Conservation (phyloP, 306 rosid species). For the Rosa rugosa region DNA sequence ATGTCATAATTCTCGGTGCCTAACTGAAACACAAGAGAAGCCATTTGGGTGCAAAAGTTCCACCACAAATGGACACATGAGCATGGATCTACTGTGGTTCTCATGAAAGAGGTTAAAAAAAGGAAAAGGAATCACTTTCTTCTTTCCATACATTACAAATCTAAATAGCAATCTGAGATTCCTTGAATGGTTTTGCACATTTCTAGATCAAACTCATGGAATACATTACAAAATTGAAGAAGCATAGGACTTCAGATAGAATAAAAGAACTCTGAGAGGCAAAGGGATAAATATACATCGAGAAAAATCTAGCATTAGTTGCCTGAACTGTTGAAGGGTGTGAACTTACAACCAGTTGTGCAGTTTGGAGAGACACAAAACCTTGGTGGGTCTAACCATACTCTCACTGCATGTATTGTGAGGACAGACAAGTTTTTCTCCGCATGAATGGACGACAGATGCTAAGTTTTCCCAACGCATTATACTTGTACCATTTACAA, state of each 20-base stretch:
- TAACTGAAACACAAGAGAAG: not conserved
- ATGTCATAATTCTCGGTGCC: not conserved
- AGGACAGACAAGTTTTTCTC: not conserved
- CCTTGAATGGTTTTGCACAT: not conserved
- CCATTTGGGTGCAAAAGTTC: not conserved
- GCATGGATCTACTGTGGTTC: not conserved
- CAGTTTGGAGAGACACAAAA: not conserved
- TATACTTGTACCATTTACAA: slow-evolving; percentile 17
- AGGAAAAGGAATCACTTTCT: not conserved
- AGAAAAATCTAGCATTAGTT: not conserved
- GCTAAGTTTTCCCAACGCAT: slow-evolving; percentile 7
- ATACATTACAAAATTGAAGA: slow-evolving; percentile 8
- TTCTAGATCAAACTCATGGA: not conserved
- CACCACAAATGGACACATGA: not conserved
- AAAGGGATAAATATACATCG: not conserved
- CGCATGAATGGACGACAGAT: too few relatives aligned
- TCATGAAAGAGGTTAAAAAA: not conserved
- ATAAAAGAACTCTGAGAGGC: not conserved
- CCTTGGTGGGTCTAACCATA: not conserved
- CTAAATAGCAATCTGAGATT: not conserved
- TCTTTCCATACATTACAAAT: not conserved
- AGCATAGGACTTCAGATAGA: not conserved
- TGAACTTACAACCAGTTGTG: not conserved
- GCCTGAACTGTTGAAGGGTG: not conserved
- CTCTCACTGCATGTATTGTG: not conserved